Base-by-base conservation (phyloP, 768 basidiomycete genomes). In the Tremella mesenterica region DNA sequence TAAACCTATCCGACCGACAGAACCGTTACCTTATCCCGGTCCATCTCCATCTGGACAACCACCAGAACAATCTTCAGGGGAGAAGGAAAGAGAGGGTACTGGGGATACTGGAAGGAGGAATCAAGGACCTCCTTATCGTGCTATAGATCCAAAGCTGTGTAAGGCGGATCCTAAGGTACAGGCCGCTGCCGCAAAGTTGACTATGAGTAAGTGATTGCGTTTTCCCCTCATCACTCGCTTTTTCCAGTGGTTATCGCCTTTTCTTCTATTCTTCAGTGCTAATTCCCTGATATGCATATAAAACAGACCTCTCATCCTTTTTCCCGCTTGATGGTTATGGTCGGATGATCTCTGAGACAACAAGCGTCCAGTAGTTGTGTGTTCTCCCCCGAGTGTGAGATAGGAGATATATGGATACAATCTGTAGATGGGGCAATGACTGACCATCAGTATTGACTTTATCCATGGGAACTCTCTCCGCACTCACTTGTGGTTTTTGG, bases 401-500 rank as follows among this genome's bases (percentile, higher is more conserved):
- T 13, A 23, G 16, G 48, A 49, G 6, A 49, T 49, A 14, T 49
- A 44, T 29, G 52, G 43, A 25, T 43, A 43, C 10, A 21, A 47
- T 28, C 12, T 23, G n/a, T 26, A 20, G 16, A 26, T 21, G 38
- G 4, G 39, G 21, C 25, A 18, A 13, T 20, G 27, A 9, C 44
- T 46, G 45, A 47, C 46, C 9, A 25, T 21, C 60, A 88, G 85
- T 79, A 20, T 81, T 92, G 72, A 83, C 83, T 1, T 82, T 85
- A 10, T 79, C 79, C 8, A 85, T 86, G 82, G 88, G 86, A 48
- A 67, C 81, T 6, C 77, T 95, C 34, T 85, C 86, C 48, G 86
- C 87, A 0, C 74, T 88, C 44, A 86, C 85, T 3, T 88, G 88
- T 0, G 87, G 85, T 0, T 86, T 84, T 75, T 95, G 90, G 90